Evolutionary conservation across 1,139 yeast species (phyloP), one percentile per base, ranked within the genome.

Genomic region (Taphrina pruni): DNA sequence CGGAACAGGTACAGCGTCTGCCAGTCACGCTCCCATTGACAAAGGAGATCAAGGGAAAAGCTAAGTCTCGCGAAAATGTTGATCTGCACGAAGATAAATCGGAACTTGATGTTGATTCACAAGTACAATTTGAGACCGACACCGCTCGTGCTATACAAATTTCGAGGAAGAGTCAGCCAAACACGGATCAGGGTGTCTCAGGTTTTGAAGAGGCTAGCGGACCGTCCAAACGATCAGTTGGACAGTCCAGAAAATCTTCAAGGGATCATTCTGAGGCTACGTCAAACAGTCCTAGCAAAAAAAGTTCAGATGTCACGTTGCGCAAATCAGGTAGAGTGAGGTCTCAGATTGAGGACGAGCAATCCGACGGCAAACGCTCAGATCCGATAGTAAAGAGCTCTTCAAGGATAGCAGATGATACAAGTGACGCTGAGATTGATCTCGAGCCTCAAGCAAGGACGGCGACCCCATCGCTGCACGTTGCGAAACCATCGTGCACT

Each of bases 391-490:
- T 14, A 2, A 45, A 45, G 20, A 45, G 48, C 20, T 14, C 20
- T 14, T 7, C n/a, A 6, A 14, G 2, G 8, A 2, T 45, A 3
- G 36, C 2, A 12, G 11, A 9, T 20, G 35, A 50, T 26, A 7
- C 55, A 17, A 32, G 38, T 50, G 58, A 32, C 41, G 58, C 12
- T 11, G 60, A 56, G 39, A 32, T 58, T 36, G 62, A 58, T 20
- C 54, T 58, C 26, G 62, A 58, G 45, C 62, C 62, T 6, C 39
- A 12, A 14, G 11, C 43, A 9, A 26, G 51, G 32, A 43, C 62
- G 9, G 43, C 20, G 21, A 46, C 54, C 4, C 62, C 62, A 7
- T 3, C 20, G 2, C 6, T 21, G 41, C 62, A 9, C 12, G 21
- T 17, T 7, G 41, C 36, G n/a, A 32, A 32, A 9, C 8, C 20